These are phyloP conservation scores for Globomyces pollinis-pini DNA, from an alignment of 192 early-diverging fungal genomes.

Conservation along the genomic window DNA sequence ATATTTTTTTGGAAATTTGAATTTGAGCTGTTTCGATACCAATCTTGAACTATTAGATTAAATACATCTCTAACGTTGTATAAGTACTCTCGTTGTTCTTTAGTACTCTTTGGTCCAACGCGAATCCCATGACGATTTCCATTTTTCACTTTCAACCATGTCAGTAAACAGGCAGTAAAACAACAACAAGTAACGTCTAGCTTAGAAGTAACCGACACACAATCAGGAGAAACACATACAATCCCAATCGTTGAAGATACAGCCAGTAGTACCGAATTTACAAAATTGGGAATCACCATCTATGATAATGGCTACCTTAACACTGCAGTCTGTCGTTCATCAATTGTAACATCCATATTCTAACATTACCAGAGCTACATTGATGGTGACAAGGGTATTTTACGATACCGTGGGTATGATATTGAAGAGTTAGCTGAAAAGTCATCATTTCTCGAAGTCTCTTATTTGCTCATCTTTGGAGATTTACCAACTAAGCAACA, in stretches of 20 bases:
- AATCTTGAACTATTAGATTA: no score
- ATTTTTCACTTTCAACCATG: no score
- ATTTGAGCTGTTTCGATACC: no score
- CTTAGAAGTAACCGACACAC: neutral
- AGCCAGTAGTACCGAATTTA: neutral
- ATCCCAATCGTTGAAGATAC: constrained; percentile 11
- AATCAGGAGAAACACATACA: neutral
- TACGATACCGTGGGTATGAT: constrained; percentile 54
- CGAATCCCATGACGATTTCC: no score
- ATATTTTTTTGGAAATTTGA: no score
- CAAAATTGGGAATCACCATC: constrained; percentile 1
- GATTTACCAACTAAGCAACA: constrained; percentile 49
- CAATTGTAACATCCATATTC: no score
- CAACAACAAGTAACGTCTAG: no score
- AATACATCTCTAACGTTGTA: no score
- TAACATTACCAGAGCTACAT: no score
- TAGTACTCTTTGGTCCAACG: no score
- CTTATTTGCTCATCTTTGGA: constrained; percentile 16
- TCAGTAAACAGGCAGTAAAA: no score
- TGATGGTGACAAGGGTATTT: constrained; percentile 60
- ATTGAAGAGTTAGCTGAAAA: constrained; percentile 65
- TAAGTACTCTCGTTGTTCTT: no score
- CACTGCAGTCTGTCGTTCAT: constrained; percentile 43
- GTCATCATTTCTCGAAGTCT: constrained; percentile 50
- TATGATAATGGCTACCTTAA: constrained; percentile 12